Evolutionary conservation across 768 basidiomycete species (phyloP), one percentile per base, ranked within the genome.

Genomic region (Xerocomellus dryophilus): DNA sequence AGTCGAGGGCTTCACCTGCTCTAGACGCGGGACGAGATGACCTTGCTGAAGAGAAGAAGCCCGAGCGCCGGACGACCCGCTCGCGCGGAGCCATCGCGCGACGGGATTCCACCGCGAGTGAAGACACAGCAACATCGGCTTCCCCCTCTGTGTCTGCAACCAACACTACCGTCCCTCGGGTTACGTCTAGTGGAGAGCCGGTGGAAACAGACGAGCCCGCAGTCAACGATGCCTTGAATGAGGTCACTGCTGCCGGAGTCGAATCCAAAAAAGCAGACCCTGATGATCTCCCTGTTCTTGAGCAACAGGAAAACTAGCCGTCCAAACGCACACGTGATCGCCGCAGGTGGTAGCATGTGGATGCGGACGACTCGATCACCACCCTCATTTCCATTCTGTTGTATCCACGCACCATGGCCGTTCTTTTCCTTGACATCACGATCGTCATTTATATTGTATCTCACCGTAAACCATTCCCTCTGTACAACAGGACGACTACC

Each of bases 61-160:
- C 67, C 0, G 76, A 76, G 52, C 74, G 81, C 48, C 75, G 82
- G 42, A 73, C 78, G 50, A 77, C 79, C 32, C 75, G 82, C 45
- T 74, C 80, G 15, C 73, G 74, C 57, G 76, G 68, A 49, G 66
- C 60, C 20, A 48, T 62, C 25, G 74, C 67, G 58, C 74, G 81
- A 18, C 71, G 79, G 43, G 76, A 76, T 53, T 85, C 83, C 3
- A 80, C 75, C 50, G 74, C 76, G 17, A 84, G 82, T 55, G 81
- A 79, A 53, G 76, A 77, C 1, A 74, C 76, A 7, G 59, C 53
- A 27, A 71, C 72, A 11, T 74, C 74, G 5, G 62, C 61, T 14
- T 70, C 74, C 4, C 65, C 59, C 4, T 73, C 74, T 3, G 63
- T 67, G 40, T 66, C 73, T 29, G 70, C 65, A 5, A 64, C 47